Evolutionary conservation across 2,329 filamentous ascomycete species (phyloP).

Genomic region (Pseudophaeomoniella oleicola): DNA sequence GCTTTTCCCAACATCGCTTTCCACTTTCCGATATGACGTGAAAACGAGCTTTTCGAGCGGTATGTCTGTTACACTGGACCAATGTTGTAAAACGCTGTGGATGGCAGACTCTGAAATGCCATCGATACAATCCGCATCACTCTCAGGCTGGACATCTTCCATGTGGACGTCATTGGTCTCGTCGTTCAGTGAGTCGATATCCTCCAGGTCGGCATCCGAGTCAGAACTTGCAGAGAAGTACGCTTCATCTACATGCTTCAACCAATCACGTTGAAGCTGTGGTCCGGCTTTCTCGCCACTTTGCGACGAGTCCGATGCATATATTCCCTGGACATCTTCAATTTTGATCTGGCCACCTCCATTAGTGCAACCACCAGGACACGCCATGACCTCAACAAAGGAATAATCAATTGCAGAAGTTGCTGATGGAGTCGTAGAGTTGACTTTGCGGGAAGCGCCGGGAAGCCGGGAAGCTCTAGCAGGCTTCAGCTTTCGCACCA

Average conservation of each 20-base stretch:
- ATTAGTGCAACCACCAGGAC: conserved; percentile 96
- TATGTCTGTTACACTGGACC: conserved; percentile 59
- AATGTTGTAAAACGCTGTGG: conserved; percentile 57
- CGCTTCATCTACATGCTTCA: conserved; percentile 70
- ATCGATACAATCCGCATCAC: conserved; percentile 34
- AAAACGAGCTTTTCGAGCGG: conserved; percentile 57
- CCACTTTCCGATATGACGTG: conserved; percentile 81
- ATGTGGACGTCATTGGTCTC: conserved; percentile 12
- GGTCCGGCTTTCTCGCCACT: conserved; percentile 46
- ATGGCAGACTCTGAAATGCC: conserved; percentile 54
- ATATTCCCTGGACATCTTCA: conserved; percentile 48
- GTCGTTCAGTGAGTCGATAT: conserved; percentile 10
- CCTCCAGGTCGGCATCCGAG: conserved; percentile 15
- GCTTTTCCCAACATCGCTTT: conserved; percentile 85
- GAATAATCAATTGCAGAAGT: conserved; percentile 46
- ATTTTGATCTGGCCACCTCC: conserved; percentile 91
- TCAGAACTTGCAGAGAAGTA: conserved; percentile 63
- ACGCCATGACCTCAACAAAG: conserved; percentile 99
- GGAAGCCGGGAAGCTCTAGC: conserved; percentile 64
- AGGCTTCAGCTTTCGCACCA: conserved; percentile 83
- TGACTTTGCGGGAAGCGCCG: conserved; percentile 45
- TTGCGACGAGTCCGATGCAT: background rate
- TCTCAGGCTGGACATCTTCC: conserved; percentile 14
- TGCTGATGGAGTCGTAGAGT: conserved; percentile 24
- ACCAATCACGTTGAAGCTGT: conserved; percentile 74